phyloP scores from a whole-genome alignment of 192 early-diverging fungal genomes.

The Coemansia sp. region DNA sequence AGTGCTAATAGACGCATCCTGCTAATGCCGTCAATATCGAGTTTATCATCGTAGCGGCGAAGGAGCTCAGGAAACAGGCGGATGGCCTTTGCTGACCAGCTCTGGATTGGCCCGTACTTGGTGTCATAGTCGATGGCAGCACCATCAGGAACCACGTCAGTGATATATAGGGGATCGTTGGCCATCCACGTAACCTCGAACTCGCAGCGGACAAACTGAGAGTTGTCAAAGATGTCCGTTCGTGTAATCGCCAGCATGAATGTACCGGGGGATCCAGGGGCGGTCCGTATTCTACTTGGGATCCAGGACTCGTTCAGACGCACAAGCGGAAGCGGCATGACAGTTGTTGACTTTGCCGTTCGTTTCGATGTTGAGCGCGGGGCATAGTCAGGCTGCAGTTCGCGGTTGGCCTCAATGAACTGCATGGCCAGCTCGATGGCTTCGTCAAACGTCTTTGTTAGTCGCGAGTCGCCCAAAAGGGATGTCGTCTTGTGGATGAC shows the following conservation, averaged over 20 bases:
- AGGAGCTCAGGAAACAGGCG: slow-evolving; percentile 22
- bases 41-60: not conserved
- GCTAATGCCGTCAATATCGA: not conserved
- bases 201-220: slow-evolving; percentile 5
- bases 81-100: slow-evolving; percentile 32
- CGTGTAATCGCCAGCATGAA: slow-evolving; percentile 22
- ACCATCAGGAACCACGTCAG: not conserved
- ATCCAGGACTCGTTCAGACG: slow-evolving; percentile 17
- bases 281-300: not conserved
- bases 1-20: slow-evolving; percentile 15
- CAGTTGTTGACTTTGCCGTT: not conserved
- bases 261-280: slow-evolving; percentile 18
- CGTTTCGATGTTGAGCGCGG: not conserved
- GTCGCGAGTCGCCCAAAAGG: slow-evolving; percentile 4
- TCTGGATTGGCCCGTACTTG: slow-evolving; percentile 6
- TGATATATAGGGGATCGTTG: slow-evolving; percentile 23
- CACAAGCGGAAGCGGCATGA: slow-evolving; percentile 21
- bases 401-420: not conserved
- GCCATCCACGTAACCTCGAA: slow-evolving; percentile 28
- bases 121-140: slow-evolving; percentile 14
- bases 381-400: not conserved
- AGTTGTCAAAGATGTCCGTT: slow-evolving; percentile 9
- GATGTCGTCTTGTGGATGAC: not conserved
- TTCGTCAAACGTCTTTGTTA: slow-evolving; percentile 4
- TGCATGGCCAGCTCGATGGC: slow-evolving; percentile 2